Evolutionary conservation across 495 filamentous ascomycete species (phyloP), one percentile per base, ranked within the genome.

Genomic region (Rhypophila decipiens): DNA sequence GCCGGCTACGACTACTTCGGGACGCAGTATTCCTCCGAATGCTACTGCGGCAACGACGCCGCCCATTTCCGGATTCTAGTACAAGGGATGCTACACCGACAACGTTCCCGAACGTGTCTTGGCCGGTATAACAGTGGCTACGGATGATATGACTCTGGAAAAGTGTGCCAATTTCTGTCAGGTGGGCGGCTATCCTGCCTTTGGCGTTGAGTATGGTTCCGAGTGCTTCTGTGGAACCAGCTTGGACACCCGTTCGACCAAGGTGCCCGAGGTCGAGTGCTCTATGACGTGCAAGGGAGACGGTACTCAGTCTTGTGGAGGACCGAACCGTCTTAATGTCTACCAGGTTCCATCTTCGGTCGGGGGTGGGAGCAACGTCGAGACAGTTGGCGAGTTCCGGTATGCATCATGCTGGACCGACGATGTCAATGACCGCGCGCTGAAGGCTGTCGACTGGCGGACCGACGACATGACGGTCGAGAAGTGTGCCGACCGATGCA

Each of bases 371-470:
- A 60, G 51, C 33, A 58, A 65, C 39, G 52, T 56, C 12, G 42
- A 43, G n/a, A 50, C 56, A 11, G 53, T 67, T 23, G 58, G 57
- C n/a, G 45, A 45, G n/a, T 71, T 61, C 39, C 27, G 18, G 13
- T 64, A 50, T 37, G 42, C 57, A 31, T 65, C 65, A 5, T 73
- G 69, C 56, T 69, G 56, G 45, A 64, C 49, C 21, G 69, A 73
- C 48, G 51, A 50, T 10, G 46, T 46, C 29, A 46, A 38, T 15
- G 37, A 34, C 24, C 58, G 58, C 19, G 52, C 56, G 17, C 58
- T 64, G 11, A 49, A 35, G 19, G 49, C 50, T 24, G 43, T 31
- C 15, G 39, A 24, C 2, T 49, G 49, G 8, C 49, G 36, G 40
- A 36, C 5, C 27, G 56, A 50, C 5, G 52, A 47, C 21, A 63